Conservation (phyloP, 139 green algal genomes). For the Auxenochlorella pyrenoidosa region DNA sequence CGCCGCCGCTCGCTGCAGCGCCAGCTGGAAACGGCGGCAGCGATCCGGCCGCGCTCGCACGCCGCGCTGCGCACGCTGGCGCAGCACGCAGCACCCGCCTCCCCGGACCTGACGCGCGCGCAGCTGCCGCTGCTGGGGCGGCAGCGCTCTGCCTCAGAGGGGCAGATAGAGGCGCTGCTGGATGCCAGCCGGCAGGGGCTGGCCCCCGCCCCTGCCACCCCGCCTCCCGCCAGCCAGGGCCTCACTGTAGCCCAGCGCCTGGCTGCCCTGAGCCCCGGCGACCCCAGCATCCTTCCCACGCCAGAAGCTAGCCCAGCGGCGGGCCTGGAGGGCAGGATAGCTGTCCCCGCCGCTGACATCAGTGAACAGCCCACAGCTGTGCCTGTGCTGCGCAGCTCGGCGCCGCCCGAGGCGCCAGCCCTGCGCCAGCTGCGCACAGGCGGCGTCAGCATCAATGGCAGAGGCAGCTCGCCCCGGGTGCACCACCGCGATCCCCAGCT, state of each 20-base stretch:
- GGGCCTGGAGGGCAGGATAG: background rate
- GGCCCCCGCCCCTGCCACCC: background rate
- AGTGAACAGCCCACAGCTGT: background rate
- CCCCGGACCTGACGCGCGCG: background rate
- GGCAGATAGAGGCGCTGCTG: background rate
- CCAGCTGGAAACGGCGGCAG: background rate
- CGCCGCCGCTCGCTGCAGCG: slow-evolving; percentile 11
- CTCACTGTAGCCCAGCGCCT: background rate
- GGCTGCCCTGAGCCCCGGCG: background rate
- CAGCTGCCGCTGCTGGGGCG: background rate
- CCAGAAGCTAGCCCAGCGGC: background rate
- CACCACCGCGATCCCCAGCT: background rate
- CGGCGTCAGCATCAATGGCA: background rate
- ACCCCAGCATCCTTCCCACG: background rate
- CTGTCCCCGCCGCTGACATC: background rate
- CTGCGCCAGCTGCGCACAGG: background rate
- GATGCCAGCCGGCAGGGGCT: background rate
- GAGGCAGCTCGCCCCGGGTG: background rate
- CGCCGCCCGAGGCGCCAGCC: background rate
- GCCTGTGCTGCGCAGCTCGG: background rate
- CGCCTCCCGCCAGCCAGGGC: background rate
- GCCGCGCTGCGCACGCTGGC: background rate
- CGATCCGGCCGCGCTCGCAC: background rate
- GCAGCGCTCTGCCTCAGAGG: slow-evolving; percentile 8
- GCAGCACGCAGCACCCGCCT: background rate